Conservation (phyloP, 2,329 filamentous ascomycete genomes). For the Penicillium sp. region DNA sequence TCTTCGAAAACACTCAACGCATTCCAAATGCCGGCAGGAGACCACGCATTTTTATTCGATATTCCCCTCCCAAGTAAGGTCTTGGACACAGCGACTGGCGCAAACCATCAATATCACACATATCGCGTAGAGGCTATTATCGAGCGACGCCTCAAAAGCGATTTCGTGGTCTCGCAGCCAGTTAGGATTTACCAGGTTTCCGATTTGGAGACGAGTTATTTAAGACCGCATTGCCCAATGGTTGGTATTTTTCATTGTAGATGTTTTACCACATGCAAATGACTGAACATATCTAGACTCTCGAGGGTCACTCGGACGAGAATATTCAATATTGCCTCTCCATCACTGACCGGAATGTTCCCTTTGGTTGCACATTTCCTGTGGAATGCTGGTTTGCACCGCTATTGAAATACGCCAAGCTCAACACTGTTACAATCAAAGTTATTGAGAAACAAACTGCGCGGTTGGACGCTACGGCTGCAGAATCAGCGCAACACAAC, state of each 20-base stretch:
- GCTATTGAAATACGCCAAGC: slow-evolving; percentile 10
- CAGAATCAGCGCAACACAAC: slow-evolving; percentile 16
- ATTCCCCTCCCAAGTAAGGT: slow-evolving; percentile 14
- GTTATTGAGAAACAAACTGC: slow-evolving; percentile 20
- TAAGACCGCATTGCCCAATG: not conserved
- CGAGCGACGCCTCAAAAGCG: slow-evolving; percentile 14
- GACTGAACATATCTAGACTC: slow-evolving; percentile 4
- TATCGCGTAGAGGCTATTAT: slow-evolving; percentile 19
- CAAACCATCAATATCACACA: slow-evolving; percentile 18
- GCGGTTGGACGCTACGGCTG: slow-evolving; percentile 17
- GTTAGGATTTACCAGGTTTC: slow-evolving; percentile 17
- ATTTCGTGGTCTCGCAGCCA: slow-evolving; percentile 18
- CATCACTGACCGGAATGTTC: slow-evolving; percentile 19
- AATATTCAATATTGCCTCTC: slow-evolving; percentile 21
- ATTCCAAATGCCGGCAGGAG: slow-evolving; percentile 19
- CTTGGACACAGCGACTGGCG: slow-evolving; percentile 14
- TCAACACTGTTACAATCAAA: slow-evolving; percentile 10
- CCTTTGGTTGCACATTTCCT: slow-evolving; percentile 22
- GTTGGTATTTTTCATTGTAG: not conserved
- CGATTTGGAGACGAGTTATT: not conserved
- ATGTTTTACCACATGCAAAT: not conserved
- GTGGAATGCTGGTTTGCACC: slow-evolving; percentile 21
- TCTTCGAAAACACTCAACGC: slow-evolving; percentile 16
- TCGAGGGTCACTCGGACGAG: slow-evolving; percentile 10
- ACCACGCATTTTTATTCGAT: slow-evolving; percentile 23